Percentiles rank a stretch among this genome's conserved stretches.
These are phyloP conservation scores for Quercus robur DNA, from an alignment of 306 rosid genomes.

Conservation along the genomic window DNA sequence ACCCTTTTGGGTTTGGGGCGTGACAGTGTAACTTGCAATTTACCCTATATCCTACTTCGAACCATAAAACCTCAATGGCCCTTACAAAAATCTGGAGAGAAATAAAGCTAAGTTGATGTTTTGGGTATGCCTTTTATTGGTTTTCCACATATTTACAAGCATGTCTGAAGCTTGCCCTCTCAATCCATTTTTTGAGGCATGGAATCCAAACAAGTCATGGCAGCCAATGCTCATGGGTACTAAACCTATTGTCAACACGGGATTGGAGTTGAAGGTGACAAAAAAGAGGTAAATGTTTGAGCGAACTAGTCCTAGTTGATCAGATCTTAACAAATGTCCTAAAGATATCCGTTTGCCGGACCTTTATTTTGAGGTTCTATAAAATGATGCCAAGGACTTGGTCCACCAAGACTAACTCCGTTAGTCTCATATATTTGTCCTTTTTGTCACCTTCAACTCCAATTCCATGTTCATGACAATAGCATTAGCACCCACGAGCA, in stretches of 20 bases:
- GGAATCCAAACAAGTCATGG: background rate
- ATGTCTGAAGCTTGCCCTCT: background rate
- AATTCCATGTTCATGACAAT: background rate
- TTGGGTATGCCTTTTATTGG: background rate
- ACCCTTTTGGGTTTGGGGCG: too few species aligned
- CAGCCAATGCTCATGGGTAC: background rate
- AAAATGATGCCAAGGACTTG: background rate
- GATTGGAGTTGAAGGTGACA: background rate
- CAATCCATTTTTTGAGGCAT: background rate
- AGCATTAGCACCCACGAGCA: background rate
- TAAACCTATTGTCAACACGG: background rate
- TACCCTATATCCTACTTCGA: background rate
- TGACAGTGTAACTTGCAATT: too few species aligned
- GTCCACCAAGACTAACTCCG: background rate
- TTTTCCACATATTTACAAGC: background rate
- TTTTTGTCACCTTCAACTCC: background rate
- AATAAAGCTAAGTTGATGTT: background rate
- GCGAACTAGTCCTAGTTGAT: background rate
- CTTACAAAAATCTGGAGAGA: background rate
- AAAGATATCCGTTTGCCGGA: accelerated
- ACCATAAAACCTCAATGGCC: background rate
- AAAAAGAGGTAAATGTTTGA: background rate
- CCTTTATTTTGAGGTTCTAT: background rate
- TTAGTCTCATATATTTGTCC: background rate
- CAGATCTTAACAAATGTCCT: background rate